These are phyloP conservation scores for Sclerotiophoma versabilis DNA, from an alignment of 2,329 filamentous ascomycete species.

Conservation along the genomic window DNA sequence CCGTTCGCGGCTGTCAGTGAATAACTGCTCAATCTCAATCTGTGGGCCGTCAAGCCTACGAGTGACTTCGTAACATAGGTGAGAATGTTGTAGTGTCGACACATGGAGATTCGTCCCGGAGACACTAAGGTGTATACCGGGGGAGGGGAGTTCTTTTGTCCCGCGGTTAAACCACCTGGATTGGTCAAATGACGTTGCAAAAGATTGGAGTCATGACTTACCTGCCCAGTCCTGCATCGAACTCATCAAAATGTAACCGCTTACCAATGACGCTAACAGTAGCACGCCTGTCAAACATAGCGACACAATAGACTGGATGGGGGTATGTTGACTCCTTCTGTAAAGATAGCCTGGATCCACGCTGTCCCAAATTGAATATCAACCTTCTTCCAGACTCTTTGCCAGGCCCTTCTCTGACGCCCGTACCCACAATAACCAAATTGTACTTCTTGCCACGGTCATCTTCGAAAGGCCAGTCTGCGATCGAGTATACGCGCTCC, in stretches of 20 bases:
- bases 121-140: slow-evolving; percentile 59
- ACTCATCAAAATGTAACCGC: slow-evolving; percentile 39
- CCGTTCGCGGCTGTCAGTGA: slow-evolving; percentile 41
- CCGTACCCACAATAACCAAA: slow-evolving; percentile 68
- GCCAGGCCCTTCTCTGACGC: slow-evolving; percentile 24
- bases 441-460: slow-evolving; percentile 63
- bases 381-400: slow-evolving; percentile 39
- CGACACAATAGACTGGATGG: slow-evolving; percentile 43
- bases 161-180: slow-evolving; percentile 51
- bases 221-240: slow-evolving; percentile 30
- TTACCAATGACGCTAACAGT: slow-evolving; percentile 39
- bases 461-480: slow-evolving; percentile 69
- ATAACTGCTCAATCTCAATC: slow-evolving; percentile 32
- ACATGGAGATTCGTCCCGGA: slow-evolving; percentile 59
- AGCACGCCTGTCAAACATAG: slow-evolving; percentile 32
- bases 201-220: slow-evolving; percentile 8
- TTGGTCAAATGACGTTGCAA: background rate
- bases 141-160: slow-evolving; percentile 54
- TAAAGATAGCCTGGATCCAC: slow-evolving; percentile 59
- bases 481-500: slow-evolving; percentile 66
- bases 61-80: slow-evolving; percentile 56
- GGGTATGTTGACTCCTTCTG: slow-evolving; percentile 49
- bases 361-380: slow-evolving; percentile 37
- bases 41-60: slow-evolving; percentile 38
- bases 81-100: slow-evolving; percentile 62